A percentile compares a stretch with the other conserved stretches of the same genome.
These are phyloP conservation scores for Quillaja saponaria DNA, from an alignment of 306 rosid genomes.

Conservation along the genomic window DNA sequence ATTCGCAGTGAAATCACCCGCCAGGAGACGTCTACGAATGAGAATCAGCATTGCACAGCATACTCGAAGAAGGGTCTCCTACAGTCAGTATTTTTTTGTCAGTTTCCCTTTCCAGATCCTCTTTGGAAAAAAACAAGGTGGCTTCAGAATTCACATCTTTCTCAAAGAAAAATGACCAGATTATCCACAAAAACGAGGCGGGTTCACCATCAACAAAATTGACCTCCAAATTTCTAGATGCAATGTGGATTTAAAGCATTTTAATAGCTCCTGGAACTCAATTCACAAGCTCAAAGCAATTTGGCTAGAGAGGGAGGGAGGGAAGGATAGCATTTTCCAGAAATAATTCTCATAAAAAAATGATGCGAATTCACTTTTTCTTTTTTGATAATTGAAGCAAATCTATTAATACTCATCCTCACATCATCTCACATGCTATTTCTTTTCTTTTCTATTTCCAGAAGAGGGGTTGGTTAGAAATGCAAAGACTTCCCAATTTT, in stretches of 20 bases:
- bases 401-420: too few species aligned
- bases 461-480: neutral
- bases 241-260: conserved; percentile 12
- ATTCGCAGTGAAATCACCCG: conserved; percentile 97
- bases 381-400: too few species aligned
- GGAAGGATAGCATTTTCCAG: too few species aligned
- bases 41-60: conserved; percentile 97
- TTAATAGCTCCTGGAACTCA: too few species aligned
- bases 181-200: conserved; percentile 7
- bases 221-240: conserved; percentile 20
- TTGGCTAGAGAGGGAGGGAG: too few species aligned
- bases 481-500: neutral
- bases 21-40: conserved; percentile 84
- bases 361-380: too few species aligned
- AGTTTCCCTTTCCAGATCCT: conserved; percentile 22
- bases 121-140: conserved; percentile 3
- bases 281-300: too few species aligned
- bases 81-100: conserved; percentile 21
- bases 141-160: neutral
- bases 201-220: conserved; percentile 13
- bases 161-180: conserved; percentile 8
- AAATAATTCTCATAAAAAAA: too few species aligned
- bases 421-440: too few species aligned
- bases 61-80: conserved; percentile 93
- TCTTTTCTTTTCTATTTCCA: neutral